These are phyloP conservation scores for Coemansia sp. DNA, from an alignment of 192 early-diverging fungal genomes.

Conservation along the genomic window DNA sequence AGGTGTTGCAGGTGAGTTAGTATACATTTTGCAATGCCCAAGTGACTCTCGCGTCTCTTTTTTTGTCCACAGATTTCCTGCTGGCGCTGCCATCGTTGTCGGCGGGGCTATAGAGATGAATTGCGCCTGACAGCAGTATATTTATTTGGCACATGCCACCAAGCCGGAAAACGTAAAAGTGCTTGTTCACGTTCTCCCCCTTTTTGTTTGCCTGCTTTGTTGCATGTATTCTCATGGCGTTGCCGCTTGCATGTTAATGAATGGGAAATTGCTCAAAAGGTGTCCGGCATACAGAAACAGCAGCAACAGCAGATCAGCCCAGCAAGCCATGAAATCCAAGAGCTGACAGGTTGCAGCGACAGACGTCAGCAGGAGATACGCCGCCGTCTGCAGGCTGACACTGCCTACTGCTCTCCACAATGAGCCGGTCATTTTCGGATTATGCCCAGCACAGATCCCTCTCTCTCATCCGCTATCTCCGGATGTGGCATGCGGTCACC, in stretches of 20 bases:
- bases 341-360: neutral
- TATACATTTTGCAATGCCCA: neutral
- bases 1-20: conserved; percentile 55
- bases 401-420: neutral
- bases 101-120: neutral
- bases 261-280: neutral
- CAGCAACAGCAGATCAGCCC: neutral
- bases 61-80: neutral
- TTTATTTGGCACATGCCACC: conserved; percentile 2
- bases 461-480: neutral
- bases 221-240: neutral
- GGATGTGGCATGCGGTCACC: neutral
- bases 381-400: neutral
- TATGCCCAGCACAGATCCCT: neutral
- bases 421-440: neutral
- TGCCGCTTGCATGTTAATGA: neutral
- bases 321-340: neutral
- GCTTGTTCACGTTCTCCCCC: neutral
- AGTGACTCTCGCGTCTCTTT: neutral
- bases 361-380: neutral
- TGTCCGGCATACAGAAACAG: neutral
- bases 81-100: neutral
- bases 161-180: neutral
- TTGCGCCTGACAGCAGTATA: neutral
- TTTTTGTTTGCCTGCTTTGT: neutral